Base-by-base conservation (phyloP, 306 rosid genomes). In the Cyclanthera cordifolia region DNA sequence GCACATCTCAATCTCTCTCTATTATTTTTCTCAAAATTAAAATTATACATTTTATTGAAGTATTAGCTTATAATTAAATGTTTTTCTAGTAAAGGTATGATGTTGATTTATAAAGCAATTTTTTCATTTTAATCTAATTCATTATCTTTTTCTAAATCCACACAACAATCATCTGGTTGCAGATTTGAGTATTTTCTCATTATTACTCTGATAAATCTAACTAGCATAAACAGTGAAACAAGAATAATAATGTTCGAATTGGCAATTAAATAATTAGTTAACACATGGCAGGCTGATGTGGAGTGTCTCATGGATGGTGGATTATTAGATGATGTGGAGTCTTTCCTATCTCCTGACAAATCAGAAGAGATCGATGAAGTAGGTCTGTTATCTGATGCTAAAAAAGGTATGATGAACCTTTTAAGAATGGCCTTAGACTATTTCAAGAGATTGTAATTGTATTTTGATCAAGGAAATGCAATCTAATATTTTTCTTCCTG, bases 261-360 rank as follows among this genome's bases (percentile, higher is more conserved):
- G 50, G 17, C 30, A 39, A 4, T 17, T 17, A 41, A 37, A 12
- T 61, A 39, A 41, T 41, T 51, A 39, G 21, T 65, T 65, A 13
- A 19, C 28, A 13, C 30, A 41, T 65, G 70, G 70, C 70, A 65
- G 70, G 70, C 53, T 65, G 37, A 43, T 37, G 13, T 8, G 48
- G 57, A 34, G n/a, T 16, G 77, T 49, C 76, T 81, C 43, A 76
- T 85, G 77, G 86, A 76, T 64, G 91, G 85, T 78, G 91, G 78
- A 70, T 65, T 81, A 74, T 75, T 81, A 66, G 89, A 78, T 54
- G 88, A 83, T 53, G 83, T 78, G 41, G 83, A 82, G 50, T 75
- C 88, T 15, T 84, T 76, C 75, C 79, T 76, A 63, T 81, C 88
- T 55, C 84, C 72, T 17, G 86, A 79, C 20, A 84, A 70, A 47